These are phyloP conservation scores for Chlorella sp. DNA, from an alignment of 139 green algal genomes.

Conservation along the genomic window DNA sequence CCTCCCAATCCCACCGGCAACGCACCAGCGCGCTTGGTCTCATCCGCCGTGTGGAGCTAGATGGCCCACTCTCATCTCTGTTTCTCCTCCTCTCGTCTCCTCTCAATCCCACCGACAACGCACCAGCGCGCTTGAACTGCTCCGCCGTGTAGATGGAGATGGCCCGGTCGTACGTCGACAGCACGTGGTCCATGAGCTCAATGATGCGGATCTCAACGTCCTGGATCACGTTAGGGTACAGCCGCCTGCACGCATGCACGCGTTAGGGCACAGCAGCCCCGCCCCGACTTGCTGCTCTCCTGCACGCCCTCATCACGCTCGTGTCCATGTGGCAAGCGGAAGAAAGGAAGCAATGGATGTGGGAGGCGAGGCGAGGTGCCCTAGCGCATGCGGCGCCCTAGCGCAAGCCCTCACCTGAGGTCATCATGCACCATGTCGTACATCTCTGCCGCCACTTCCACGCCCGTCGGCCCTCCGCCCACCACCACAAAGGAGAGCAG, in stretches of 20 bases:
- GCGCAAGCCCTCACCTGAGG: slow-evolving; percentile 22
- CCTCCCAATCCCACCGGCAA: no score
- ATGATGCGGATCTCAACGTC: slow-evolving; percentile 66
- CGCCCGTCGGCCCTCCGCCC: slow-evolving; percentile 83
- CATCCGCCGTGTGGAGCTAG: slow-evolving; percentile 60
- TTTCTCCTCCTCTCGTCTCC: no score
- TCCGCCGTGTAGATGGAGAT: slow-evolving; percentile 76
- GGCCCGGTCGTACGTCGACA: slow-evolving; percentile 82
- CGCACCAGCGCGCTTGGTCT: slow-evolving; percentile 62
- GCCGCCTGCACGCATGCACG: slow-evolving; percentile 16
- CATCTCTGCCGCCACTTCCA: slow-evolving; percentile 89
- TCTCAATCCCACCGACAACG: no score
- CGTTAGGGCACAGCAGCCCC: no score
- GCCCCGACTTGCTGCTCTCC: no score
- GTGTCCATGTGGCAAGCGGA: no score
- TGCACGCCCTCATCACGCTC: no score
- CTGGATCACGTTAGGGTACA: slow-evolving; percentile 63
- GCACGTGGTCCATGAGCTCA: slow-evolving; percentile 86
- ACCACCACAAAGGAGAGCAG: slow-evolving; percentile 89
- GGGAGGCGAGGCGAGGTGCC: no score
- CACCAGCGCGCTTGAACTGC: slow-evolving; percentile 63
- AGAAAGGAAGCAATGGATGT: no score
- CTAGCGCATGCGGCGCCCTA: no score
- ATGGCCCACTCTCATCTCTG: no score
- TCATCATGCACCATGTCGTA: slow-evolving; percentile 72